Conservation (phyloP, 2,329 filamentous ascomycete genomes). For the Calonectria ilicicola region DNA sequence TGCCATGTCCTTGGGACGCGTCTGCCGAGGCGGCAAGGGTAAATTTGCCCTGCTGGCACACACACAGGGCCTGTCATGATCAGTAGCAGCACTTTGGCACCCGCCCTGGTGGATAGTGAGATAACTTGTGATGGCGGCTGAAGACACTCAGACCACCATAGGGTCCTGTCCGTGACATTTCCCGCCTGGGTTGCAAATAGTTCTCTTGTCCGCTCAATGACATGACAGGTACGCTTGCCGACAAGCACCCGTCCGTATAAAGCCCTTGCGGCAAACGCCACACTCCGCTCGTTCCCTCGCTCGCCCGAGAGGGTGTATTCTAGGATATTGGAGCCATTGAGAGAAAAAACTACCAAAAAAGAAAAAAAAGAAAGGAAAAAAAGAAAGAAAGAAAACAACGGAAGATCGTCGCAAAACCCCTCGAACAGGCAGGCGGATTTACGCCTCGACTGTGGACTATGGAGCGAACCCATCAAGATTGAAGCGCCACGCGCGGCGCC, state of each 20-base stretch:
- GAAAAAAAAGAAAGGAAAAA: neutral
- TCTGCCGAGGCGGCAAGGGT: slow-evolving; percentile 5
- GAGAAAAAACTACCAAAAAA: no score
- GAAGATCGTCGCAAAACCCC: neutral
- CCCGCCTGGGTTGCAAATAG: neutral
- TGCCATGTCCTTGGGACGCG: neutral
- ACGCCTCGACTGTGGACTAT: neutral
- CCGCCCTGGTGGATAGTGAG: neutral
- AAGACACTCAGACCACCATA: slow-evolving; percentile 6
- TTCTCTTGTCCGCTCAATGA: neutral
- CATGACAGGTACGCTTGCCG: neutral
- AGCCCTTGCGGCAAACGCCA: neutral
- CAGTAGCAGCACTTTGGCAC: neutral
- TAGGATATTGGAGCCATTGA: neutral
- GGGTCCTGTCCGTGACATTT: neutral
- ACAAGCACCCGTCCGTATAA: neutral
- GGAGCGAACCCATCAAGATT: slow-evolving; percentile 31
- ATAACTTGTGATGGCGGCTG: neutral
- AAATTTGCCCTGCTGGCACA: neutral
- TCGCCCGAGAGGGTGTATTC: neutral
- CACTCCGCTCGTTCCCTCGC: neutral
- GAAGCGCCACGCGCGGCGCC: slow-evolving; percentile 38
- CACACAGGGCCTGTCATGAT: neutral
- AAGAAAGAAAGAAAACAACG: neutral
- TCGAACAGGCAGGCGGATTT: slow-evolving; percentile 14